A percentile compares a stretch with the other conserved stretches of the same genome.
Conservation (phyloP, 768 basidiomycete species). For the Gautieria morchelliformis region DNA sequence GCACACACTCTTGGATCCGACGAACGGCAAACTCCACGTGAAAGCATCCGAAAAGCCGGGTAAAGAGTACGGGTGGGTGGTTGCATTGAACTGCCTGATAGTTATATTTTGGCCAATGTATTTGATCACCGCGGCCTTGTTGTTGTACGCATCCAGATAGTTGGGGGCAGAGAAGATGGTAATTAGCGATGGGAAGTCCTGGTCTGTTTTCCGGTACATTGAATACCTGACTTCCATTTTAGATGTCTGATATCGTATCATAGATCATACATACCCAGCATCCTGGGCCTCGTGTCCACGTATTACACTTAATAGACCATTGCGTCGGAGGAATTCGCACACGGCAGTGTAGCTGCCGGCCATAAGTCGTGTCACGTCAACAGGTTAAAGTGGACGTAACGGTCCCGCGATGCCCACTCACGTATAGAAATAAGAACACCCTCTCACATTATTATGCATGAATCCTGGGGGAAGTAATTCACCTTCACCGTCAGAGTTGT, state of each 20-base stretch:
- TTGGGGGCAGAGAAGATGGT: conserved; percentile 98
- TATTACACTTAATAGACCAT: conserved; percentile 85
- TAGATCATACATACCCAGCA: conserved; percentile 53
- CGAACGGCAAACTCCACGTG: conserved; percentile 96
- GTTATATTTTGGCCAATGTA: conserved; percentile 96
- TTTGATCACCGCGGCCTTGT: conserved; percentile 93
- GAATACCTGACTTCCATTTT: conserved; percentile 45
- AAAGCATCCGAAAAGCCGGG: conserved; percentile 98
- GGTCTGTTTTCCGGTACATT: conserved; percentile 93
- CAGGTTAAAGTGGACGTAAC: background rate
- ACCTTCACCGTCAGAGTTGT: conserved; percentile 34
- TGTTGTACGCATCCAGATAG: conserved; percentile 93
- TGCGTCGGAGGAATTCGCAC: conserved; percentile 88
- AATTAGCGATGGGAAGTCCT: conserved; percentile 93
- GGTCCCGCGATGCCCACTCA: conserved; percentile 29
- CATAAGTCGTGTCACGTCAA: background rate
- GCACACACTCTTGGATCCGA: conserved; percentile 85
- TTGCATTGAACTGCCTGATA: conserved; percentile 77
- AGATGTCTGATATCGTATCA: background rate
- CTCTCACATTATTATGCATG: conserved; percentile 76
- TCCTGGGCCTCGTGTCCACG: conserved; percentile 97
- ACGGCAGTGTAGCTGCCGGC: conserved; percentile 67
- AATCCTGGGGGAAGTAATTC: conserved; percentile 43
- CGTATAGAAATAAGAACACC: conserved; percentile 92
- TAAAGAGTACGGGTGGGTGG: conserved; percentile 75